Percentiles rank a stretch among this genome's conserved stretches.
These are phyloP conservation scores for Puccinellia tenuiflora DNA, from an alignment of 176 grass and related monocot species.

Conservation along the genomic window DNA sequence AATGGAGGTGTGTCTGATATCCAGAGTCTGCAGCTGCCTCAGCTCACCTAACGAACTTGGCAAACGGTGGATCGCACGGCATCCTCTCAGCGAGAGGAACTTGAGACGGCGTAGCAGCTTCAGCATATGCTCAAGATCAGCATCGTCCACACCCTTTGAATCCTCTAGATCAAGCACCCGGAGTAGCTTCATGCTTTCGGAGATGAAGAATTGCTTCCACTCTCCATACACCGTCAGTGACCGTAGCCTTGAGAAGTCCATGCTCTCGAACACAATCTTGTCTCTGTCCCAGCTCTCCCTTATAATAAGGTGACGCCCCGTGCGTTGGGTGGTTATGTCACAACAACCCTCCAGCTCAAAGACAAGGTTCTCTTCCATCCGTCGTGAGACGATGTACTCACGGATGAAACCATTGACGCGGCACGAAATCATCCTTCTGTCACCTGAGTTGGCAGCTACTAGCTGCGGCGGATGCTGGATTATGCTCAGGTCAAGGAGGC, in stretches of 20 bases:
- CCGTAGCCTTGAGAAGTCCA: slow-evolving; percentile 3
- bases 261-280: not conserved
- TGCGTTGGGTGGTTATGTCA: not conserved
- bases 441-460: rapidly evolving
- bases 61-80: rapidly evolving
- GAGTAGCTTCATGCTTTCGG: slow-evolving; percentile 5
- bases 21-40: slow-evolving; percentile 19
- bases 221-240: slow-evolving; percentile 16
- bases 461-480: not conserved
- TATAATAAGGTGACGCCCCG: not conserved
- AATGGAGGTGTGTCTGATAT: not conserved
- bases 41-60: not conserved
- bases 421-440: not conserved
- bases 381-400: slow-evolving; percentile 10
- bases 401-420: slow-evolving; percentile 27
- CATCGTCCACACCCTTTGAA: not conserved
- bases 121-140: not conserved
- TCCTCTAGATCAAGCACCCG: slow-evolving; percentile 42
- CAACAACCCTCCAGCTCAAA: not conserved
- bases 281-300: not conserved
- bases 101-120: slow-evolving; percentile 23
- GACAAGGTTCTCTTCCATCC: slow-evolving; percentile 17
- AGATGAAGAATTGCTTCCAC: not conserved
- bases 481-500: not conserved
- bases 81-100: slow-evolving; percentile 14